Conservation (phyloP, 495 filamentous ascomycete species). For the Penicillium macrosclerotiorum region DNA sequence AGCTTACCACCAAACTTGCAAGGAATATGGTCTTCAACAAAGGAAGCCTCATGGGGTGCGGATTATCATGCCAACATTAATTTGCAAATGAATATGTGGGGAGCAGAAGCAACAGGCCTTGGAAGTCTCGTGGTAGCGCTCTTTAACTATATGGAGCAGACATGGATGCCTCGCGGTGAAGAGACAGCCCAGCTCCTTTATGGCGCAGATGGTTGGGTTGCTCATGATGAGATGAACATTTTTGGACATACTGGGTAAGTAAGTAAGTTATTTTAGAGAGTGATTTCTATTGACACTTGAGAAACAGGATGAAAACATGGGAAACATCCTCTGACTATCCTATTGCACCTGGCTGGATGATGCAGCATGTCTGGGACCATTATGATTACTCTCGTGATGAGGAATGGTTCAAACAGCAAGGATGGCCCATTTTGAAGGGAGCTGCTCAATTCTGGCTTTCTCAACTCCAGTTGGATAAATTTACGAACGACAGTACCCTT, state of each 20-base stretch:
- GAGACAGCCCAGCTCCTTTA: constrained; percentile 50
- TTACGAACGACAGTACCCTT: constrained; percentile 48
- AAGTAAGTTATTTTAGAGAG: no score
- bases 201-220: constrained; percentile 37
- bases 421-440: constrained; percentile 49
- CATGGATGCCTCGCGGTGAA: constrained; percentile 48
- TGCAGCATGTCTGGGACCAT: constrained; percentile 50
- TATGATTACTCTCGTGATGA: constrained; percentile 45
- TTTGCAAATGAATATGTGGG: constrained; percentile 54
- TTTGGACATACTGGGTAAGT: constrained; percentile 48
- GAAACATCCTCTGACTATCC: constrained; percentile 44
- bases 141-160: constrained; percentile 50
- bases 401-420: constrained; percentile 37
- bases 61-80: constrained; percentile 55
- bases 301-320: constrained; percentile 34
- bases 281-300: neutral
- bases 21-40: constrained; percentile 38
- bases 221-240: constrained; percentile 47
- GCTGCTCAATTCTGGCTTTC: constrained; percentile 47
- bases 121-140: constrained; percentile 28
- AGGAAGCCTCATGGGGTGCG: constrained; percentile 39
- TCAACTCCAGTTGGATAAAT: constrained; percentile 40
- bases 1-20: constrained; percentile 48
- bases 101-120: constrained; percentile 34
- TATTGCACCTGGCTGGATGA: constrained; percentile 47